A percentile compares a stretch with the other conserved stretches of the same genome.
phyloP scores from a whole-genome alignment of 495 filamentous ascomycete genomes.

The Podospora fimiseda region DNA sequence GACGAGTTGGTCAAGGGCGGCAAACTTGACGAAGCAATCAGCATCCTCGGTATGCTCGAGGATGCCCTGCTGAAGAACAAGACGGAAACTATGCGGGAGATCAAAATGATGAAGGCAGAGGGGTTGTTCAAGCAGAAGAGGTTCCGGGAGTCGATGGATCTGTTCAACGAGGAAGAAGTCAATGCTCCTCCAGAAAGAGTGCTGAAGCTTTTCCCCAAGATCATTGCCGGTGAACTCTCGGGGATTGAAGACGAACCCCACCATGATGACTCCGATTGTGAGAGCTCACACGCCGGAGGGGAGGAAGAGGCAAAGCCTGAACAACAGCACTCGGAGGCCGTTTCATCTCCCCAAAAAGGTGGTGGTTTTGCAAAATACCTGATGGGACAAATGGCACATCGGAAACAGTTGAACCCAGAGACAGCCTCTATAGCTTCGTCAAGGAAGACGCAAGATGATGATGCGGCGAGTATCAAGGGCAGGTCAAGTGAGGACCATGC shows the following conservation, averaged over 20 bases:
- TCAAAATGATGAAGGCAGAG: slow-evolving; percentile 88
- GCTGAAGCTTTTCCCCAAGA: slow-evolving; percentile 73
- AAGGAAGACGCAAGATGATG: slow-evolving; percentile 41
- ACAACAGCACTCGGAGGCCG: slow-evolving; percentile 13
- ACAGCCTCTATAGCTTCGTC: slow-evolving; percentile 61
- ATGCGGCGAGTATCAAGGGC: slow-evolving; percentile 40
- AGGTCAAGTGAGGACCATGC: slow-evolving; percentile 35
- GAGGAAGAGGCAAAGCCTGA: slow-evolving; percentile 35
- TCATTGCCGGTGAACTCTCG: slow-evolving; percentile 78
- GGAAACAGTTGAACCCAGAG: slow-evolving; percentile 49
- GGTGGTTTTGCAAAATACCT: slow-evolving; percentile 43
- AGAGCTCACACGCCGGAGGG: slow-evolving; percentile 42
- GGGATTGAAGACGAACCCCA: slow-evolving; percentile 37
- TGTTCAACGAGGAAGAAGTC: slow-evolving; percentile 75
- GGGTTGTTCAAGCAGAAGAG: slow-evolving; percentile 71
- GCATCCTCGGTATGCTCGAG: slow-evolving; percentile 79
- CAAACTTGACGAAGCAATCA: slow-evolving; percentile 87
- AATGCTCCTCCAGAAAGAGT: slow-evolving; percentile 85
- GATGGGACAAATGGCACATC: slow-evolving; percentile 45
- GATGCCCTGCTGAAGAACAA: slow-evolving; percentile 87
- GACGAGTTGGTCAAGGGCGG: slow-evolving; percentile 71
- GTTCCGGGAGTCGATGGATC: slow-evolving; percentile 81
- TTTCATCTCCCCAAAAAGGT: slow-evolving; percentile 37
- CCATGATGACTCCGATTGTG: slow-evolving; percentile 33
- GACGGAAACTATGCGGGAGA: slow-evolving; percentile 65